A percentile compares a stretch with the other conserved stretches of the same genome.
These are phyloP conservation scores for Sporobolomyces pararoseus DNA, from an alignment of 768 basidiomycete genomes.

Conservation along the genomic window DNA sequence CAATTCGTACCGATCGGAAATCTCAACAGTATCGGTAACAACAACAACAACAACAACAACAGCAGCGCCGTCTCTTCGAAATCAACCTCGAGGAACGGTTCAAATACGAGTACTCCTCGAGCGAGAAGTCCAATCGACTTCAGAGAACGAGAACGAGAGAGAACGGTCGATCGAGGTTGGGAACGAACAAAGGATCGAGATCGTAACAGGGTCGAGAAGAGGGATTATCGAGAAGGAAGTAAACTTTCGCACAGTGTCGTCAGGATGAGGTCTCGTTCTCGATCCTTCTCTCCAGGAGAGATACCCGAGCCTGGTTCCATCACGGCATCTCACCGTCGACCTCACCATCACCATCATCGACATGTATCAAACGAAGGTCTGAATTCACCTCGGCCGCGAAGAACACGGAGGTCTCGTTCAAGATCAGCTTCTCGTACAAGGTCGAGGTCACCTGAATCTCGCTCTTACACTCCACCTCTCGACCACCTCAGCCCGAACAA, in stretches of 20 bases:
- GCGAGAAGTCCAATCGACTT: neutral
- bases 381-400: too few relatives aligned
- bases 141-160: neutral
- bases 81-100: neutral
- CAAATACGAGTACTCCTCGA: neutral
- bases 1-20: neutral
- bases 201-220: neutral
- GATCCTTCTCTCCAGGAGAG: slow-evolving; percentile 8
- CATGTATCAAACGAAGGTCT: too few relatives aligned
- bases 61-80: too few relatives aligned
- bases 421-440: neutral
- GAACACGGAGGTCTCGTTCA: too few relatives aligned
- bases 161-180: neutral
- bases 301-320: neutral
- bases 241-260: neutral
- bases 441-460: neutral
- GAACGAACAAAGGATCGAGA: too few relatives aligned
- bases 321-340: too few relatives aligned
- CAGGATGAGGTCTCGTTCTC: neutral
- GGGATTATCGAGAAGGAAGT: neutral
- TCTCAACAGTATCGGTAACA: neutral
- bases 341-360: too few relatives aligned
- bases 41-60: too few relatives aligned
- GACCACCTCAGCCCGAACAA: too few relatives aligned
- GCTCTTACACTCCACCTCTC: too few relatives aligned